These are phyloP conservation scores for Luffa aegyptiaca DNA, from an alignment of 306 rosid genomes.

Conservation along the genomic window DNA sequence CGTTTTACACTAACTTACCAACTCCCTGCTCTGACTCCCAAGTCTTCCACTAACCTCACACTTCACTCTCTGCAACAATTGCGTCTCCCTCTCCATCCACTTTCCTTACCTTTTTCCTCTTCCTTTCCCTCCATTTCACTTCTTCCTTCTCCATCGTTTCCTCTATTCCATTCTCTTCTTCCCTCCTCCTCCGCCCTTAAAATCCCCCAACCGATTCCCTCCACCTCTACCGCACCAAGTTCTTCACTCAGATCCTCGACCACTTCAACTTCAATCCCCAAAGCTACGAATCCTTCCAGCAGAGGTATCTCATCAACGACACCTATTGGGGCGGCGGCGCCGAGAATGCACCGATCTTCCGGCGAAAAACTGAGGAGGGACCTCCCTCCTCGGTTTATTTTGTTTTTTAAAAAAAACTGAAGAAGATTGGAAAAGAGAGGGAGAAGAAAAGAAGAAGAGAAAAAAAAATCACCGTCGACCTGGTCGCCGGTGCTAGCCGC, in stretches of 20 bases:
- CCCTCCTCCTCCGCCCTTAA: slow-evolving; percentile 19
- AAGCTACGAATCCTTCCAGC: slow-evolving; percentile 61
- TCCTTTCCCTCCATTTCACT: slow-evolving; percentile 11
- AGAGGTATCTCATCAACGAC: slow-evolving; percentile 66
- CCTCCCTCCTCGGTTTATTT: too few species aligned
- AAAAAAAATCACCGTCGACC: too few species aligned
- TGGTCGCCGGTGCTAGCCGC: too few species aligned
- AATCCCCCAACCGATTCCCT: slow-evolving; percentile 15
- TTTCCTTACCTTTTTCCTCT: slow-evolving; percentile 8
- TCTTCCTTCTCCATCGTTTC: slow-evolving; percentile 11
- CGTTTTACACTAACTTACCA: too few species aligned
- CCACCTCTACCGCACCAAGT: slow-evolving; percentile 33
- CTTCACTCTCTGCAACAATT: not conserved
- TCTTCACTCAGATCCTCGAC: slow-evolving; percentile 78
- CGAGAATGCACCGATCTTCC: slow-evolving; percentile 64
- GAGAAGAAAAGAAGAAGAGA: too few species aligned
- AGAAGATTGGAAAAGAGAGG: too few species aligned
- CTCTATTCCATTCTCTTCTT: slow-evolving; percentile 43
- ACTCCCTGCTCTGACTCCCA: too few species aligned
- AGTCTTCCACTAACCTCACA: not conserved
- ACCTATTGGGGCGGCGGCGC: slow-evolving; percentile 74
- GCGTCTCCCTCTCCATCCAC: not conserved
- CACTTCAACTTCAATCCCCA: slow-evolving; percentile 71
- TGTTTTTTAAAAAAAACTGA: too few species aligned
- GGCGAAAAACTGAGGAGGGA: too few species aligned